A percentile compares a stretch with the other conserved stretches of the same genome.
These are phyloP conservation scores for Zizania latifolia DNA, from an alignment of 176 grass and related monocot species.

Conservation along the genomic window DNA sequence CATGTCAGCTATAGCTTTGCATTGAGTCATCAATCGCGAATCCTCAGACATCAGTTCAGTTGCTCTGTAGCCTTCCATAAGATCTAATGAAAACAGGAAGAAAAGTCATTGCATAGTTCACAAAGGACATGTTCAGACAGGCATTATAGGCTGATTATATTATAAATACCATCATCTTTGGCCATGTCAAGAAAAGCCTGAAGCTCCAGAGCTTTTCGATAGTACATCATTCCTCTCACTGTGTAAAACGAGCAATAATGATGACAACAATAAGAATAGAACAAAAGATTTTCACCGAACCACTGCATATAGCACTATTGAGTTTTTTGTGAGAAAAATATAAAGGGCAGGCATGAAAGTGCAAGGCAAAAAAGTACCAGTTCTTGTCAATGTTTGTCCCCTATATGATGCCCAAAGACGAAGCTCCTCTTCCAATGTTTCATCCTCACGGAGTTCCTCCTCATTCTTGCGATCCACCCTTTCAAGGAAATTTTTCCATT, in stretches of 20 bases:
- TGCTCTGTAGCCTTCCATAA: constrained; percentile 90
- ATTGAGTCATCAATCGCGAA: constrained; percentile 65
- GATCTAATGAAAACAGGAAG: constrained; percentile 46
- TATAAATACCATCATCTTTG: constrained; percentile 64
- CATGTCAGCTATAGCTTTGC: constrained; percentile 96
- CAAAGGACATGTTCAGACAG: not conserved
- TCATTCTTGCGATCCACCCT: constrained; percentile 48
- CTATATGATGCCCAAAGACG: constrained; percentile 93
- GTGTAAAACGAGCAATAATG: constrained; percentile 17
- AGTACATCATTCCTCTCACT: constrained; percentile 99
- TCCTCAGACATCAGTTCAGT: constrained; percentile 70
- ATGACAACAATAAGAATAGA: not conserved
- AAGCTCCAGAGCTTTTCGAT: constrained; percentile 92
- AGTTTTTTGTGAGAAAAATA: not conserved
- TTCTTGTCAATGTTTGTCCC: constrained; percentile 90
- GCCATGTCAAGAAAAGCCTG: constrained; percentile 97
- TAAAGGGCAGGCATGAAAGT: not conserved
- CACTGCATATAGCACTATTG: not conserved
- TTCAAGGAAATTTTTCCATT: constrained; percentile 93
- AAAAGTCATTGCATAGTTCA: constrained; percentile 11
- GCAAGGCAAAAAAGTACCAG: constrained; percentile 40
- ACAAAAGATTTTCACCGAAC: not conserved
- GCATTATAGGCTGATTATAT: constrained; percentile 15
- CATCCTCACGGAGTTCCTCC: constrained; percentile 55
- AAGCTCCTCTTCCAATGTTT: constrained; percentile 75